Conservation (phyloP, 2,329 filamentous ascomycete genomes). For the Alternaria novae-zelandiae region DNA sequence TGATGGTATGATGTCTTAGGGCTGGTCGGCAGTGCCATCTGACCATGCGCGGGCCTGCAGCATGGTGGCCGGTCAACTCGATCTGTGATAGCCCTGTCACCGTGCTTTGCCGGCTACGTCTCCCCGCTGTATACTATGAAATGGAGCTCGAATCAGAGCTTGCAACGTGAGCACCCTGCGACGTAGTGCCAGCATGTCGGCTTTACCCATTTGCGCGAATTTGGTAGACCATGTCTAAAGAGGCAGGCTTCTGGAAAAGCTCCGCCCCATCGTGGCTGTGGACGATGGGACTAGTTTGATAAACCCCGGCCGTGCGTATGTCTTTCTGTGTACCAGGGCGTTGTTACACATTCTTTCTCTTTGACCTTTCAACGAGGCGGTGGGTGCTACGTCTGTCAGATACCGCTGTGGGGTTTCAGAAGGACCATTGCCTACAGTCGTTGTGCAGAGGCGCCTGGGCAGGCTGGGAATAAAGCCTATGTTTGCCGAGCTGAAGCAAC, state of each 20-base stretch:
- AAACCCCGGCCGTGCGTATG: not conserved
- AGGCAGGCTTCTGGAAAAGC: slow-evolving; percentile 21
- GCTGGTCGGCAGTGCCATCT: slow-evolving; percentile 24
- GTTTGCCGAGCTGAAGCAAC: slow-evolving; percentile 14
- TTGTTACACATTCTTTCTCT: not conserved
- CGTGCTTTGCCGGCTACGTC: slow-evolving; percentile 8
- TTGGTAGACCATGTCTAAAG: slow-evolving; percentile 10
- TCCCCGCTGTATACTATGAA: slow-evolving; percentile 11
- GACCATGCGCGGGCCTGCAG: slow-evolving; percentile 20
- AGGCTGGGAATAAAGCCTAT: slow-evolving; percentile 13
- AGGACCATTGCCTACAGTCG: not conserved
- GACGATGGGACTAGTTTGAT: slow-evolving; percentile 9
- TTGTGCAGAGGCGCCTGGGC: not conserved
- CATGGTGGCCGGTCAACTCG: slow-evolving; percentile 21
- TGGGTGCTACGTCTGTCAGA: not conserved
- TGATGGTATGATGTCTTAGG: slow-evolving; percentile 13
- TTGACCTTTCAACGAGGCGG: not conserved
- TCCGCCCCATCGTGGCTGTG: slow-evolving; percentile 26
- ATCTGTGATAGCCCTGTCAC: slow-evolving; percentile 11
- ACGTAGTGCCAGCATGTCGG: slow-evolving; percentile 14
- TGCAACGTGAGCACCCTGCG: slow-evolving; percentile 9
- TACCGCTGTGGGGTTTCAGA: not conserved
- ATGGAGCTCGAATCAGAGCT: slow-evolving; percentile 19
- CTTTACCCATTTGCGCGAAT: slow-evolving; percentile 15
- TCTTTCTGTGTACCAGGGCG: not conserved